These are phyloP conservation scores for Puccinia coronata DNA, from an alignment of 1,284 basidiomycete species.

Conservation along the genomic window DNA sequence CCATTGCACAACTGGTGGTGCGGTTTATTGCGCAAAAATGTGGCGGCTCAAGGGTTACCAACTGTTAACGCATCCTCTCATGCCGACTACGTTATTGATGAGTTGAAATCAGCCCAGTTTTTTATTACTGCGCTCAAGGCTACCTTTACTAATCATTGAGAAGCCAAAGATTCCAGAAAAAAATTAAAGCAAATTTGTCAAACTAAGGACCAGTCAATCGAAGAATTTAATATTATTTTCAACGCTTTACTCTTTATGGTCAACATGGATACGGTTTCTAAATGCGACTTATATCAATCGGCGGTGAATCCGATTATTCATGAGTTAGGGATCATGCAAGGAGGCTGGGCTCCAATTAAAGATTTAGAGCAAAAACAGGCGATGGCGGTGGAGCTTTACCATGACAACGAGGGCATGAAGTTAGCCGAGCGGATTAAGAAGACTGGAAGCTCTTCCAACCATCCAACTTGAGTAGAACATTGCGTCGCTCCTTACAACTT, in stretches of 20 bases:
- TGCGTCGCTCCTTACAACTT: background rate
- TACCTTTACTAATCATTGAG: background rate
- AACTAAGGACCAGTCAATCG: background rate
- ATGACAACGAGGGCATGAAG: background rate
- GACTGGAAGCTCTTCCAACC: too few species aligned
- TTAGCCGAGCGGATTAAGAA: background rate
- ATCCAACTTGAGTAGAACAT: too few species aligned
- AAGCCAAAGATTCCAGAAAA: background rate
- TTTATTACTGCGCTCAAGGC: background rate
- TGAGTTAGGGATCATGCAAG: background rate
- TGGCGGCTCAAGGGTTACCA: background rate
- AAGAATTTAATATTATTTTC: background rate
- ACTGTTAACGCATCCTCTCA: background rate
- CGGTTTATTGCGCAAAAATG: background rate
- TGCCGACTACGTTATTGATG: background rate
- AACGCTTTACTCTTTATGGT: background rate
- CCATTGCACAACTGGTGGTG: background rate
- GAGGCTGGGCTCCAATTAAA: background rate
- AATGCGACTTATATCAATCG: background rate
- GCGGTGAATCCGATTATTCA: too few species aligned
- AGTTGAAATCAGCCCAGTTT: background rate
- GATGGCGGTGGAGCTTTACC: background rate
- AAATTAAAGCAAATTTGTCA: background rate
- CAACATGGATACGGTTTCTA: background rate
- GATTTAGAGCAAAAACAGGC: background rate